These are phyloP conservation scores for Clonostachys byssicola DNA, from an alignment of 2,329 filamentous ascomycete species.

Conservation along the genomic window DNA sequence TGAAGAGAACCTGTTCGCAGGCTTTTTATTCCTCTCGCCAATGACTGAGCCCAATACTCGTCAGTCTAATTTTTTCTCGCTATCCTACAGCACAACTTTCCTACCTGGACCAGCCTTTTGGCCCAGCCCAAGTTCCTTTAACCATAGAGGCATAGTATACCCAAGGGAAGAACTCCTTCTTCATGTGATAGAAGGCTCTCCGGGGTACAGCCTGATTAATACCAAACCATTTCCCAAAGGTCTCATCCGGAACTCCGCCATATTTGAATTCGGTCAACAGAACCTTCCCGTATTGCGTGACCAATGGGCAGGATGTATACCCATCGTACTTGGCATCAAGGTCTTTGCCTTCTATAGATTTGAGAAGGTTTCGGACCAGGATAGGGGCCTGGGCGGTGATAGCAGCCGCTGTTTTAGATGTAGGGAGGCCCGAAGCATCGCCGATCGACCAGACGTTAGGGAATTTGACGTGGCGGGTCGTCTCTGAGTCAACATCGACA, in stretches of 20 bases:
- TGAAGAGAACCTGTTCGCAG: too few species aligned
- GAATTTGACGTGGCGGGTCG: slow-evolving; percentile 47
- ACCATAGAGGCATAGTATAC: slow-evolving; percentile 58
- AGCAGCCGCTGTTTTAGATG: slow-evolving; percentile 51
- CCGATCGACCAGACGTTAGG: slow-evolving; percentile 55
- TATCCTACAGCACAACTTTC: too few species aligned
- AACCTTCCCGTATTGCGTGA: slow-evolving; percentile 57
- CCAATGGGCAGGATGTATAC: slow-evolving; percentile 50
- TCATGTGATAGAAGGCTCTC: slow-evolving; percentile 55
- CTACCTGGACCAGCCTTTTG: slow-evolving; percentile 40
- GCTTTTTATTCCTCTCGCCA: too few species aligned
- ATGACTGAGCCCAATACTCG: too few species aligned
- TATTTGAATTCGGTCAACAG: slow-evolving; percentile 64
- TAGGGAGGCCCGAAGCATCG: slow-evolving; percentile 55
- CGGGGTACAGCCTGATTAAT: slow-evolving; percentile 54
- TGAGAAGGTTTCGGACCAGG: slow-evolving; percentile 42
- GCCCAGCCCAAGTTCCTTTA: slow-evolving; percentile 58
- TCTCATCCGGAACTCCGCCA: slow-evolving; percentile 58
- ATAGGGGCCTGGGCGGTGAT: slow-evolving; percentile 47
- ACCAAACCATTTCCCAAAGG: slow-evolving; percentile 48
- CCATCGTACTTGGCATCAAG: slow-evolving; percentile 43
- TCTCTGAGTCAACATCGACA: slow-evolving; percentile 52
- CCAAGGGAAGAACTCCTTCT: slow-evolving; percentile 67
- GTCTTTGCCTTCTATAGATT: slow-evolving; percentile 36
- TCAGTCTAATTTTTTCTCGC: not conserved